A percentile compares a stretch with the other conserved stretches of the same genome.
Evolutionary conservation across 2,329 filamentous ascomycete genomes (phyloP).

Genomic region (Paraconiothyrium brasiliense): DNA sequence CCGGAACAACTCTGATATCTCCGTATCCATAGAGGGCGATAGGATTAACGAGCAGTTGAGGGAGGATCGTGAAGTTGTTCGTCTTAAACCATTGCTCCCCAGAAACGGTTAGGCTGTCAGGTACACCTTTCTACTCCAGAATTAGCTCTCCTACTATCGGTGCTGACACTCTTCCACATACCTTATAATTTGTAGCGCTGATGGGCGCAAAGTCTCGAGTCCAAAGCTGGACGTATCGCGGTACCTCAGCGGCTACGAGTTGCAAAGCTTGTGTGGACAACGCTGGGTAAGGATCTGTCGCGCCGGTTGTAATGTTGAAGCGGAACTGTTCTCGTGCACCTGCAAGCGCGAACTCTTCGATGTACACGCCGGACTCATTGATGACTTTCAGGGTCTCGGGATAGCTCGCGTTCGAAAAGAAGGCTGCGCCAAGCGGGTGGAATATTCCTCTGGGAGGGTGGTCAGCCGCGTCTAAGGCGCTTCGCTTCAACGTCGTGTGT

Average conservation of each 20-base stretch:
- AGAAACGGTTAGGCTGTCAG: conserved; percentile 46
- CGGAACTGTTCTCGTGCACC: conserved; percentile 44
- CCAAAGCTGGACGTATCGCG: conserved; percentile 46
- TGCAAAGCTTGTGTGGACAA: conserved; percentile 35
- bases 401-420: conserved; percentile 50
- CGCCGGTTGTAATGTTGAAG: conserved; percentile 46
- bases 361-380: conserved; percentile 43
- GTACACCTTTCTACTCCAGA: conserved; percentile 45
- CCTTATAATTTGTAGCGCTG: conserved; percentile 48
- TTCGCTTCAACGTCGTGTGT: conserved; percentile 29
- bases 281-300: conserved; percentile 33
- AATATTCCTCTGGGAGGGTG: conserved; percentile 48
- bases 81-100: conserved; percentile 46
- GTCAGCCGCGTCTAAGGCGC: conserved; percentile 43
- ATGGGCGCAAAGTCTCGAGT: conserved; percentile 42
- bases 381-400: conserved; percentile 48
- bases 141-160: conserved; percentile 26
- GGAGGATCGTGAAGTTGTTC: conserved; percentile 49
- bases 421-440: conserved; percentile 51
- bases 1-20: conserved; percentile 49
- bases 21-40: conserved; percentile 51
- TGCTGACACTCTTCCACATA: conserved; percentile 27
- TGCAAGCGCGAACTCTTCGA: conserved; percentile 43
- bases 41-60: conserved; percentile 46
- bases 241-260: conserved; percentile 41